Evolutionary conservation across 2,329 filamentous ascomycete genomes (phyloP), one percentile per base, ranked within the genome.

Genomic region (Fulvia fulva): DNA sequence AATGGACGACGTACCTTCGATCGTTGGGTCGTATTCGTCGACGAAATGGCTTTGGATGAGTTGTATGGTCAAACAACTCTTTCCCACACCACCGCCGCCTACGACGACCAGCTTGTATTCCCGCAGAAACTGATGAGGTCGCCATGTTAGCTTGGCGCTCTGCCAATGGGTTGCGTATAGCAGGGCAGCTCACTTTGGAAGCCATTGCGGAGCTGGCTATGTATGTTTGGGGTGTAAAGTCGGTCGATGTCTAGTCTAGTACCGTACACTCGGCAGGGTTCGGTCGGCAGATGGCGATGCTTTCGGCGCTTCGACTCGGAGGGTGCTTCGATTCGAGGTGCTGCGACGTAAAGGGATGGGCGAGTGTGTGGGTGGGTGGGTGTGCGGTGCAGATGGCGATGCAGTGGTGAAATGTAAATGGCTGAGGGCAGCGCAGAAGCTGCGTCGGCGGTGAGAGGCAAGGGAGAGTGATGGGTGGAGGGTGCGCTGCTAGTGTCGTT

Each of bases 11-110:
- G 68, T 77, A 92, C 94, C 94, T 89, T 99, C 94, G 73, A 99
- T 97, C 71, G 94, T 99, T 58, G 94, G 94, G 78, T 99, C 94
- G 78, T 99, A 99, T 78, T 97, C 94, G 77, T 97, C 94, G 74
- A 97, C 93, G 81, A 99, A 99, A 77, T 99, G 94, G 77, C 89
- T 93, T 80, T 81, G 78, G 70, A 81, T 81, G 65, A 81, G 76
- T 58, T 97, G 94, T 75, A 99, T 99, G 63, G 94, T 99, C 83
- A 99, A 84, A 82, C 94, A 99, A 67, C 92, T 97, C 83, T 99
- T 99, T 81, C 94, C 94, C 67, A 99, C 94, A 77, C 94, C 94
- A 84, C 94, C 94, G 70, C 94, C 94, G 70, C 94, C 94, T 68
- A 99, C 94, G 60, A 99, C 94, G 58, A 99, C 94, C 77, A 81